phyloP scores from a whole-genome alignment of 1,284 basidiomycete genomes.

The Apiotrichum montevideense region DNA sequence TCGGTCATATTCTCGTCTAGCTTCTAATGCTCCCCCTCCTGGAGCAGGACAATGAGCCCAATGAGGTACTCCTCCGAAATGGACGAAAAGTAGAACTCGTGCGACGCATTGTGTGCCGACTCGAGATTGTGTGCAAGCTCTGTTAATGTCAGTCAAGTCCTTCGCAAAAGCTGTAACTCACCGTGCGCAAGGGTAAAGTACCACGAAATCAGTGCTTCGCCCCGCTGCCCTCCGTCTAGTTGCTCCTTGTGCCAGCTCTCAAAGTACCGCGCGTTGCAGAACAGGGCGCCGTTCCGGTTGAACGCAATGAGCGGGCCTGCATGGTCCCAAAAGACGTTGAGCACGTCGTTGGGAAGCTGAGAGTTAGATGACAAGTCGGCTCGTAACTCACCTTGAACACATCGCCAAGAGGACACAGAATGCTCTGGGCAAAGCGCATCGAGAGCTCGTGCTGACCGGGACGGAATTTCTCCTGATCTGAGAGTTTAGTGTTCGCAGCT shows the following conservation, averaged over 20 bases:
- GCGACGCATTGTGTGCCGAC: conserved; percentile 51
- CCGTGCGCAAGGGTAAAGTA: conserved; percentile 87
- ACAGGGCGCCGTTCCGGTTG: conserved; percentile 82
- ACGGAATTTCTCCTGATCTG: conserved; percentile 21
- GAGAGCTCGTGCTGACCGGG: conserved; percentile 24
- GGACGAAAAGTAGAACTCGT: conserved; percentile 89
- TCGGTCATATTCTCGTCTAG: too few relatives aligned
- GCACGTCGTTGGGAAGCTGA: conserved; percentile 52
- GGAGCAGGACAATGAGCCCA: background rate
- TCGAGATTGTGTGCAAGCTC: conserved; percentile 43
- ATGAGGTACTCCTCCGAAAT: conserved; percentile 65
- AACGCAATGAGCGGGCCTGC: conserved; percentile 83
- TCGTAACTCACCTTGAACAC: conserved; percentile 33
- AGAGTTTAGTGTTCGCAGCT: background rate
- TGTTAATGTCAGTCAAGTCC: background rate
- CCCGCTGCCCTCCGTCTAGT: background rate
- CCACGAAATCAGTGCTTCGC: conserved; percentile 69
- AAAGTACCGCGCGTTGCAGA: conserved; percentile 82
- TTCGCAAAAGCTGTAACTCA: conserved; percentile 11
- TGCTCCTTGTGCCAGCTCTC: conserved; percentile 66
- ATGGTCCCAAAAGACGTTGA: conserved; percentile 83
- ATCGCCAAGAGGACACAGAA: conserved; percentile 46
- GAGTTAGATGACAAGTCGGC: background rate
- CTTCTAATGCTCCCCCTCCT: background rate
- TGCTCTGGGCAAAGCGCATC: conserved; percentile 61